Conservation (phyloP, 257 asterid species). For the Solanum sejunctum region DNA sequence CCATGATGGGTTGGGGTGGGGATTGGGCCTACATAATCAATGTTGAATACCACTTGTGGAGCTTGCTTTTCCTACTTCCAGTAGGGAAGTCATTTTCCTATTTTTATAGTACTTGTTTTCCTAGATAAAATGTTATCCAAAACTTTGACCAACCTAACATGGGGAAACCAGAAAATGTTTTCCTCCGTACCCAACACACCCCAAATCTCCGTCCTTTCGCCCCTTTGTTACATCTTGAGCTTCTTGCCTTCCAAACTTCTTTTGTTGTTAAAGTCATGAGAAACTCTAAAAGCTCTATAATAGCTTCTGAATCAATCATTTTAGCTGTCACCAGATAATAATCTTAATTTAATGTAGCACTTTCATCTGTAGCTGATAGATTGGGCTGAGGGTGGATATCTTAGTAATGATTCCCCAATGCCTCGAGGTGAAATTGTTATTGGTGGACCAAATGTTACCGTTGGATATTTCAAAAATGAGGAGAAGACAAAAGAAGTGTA, state of each 20-base stretch:
- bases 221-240: neutral
- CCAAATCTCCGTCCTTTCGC: neutral
- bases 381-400: constrained; percentile 95
- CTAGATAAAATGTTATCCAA: neutral
- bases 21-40: neutral
- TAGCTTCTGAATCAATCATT: neutral
- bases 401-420: constrained; percentile 64
- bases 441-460: constrained; percentile 91
- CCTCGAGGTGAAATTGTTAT: constrained; percentile 89
- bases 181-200: too few species aligned
- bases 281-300: neutral
- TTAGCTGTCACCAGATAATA: neutral
- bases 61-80: neutral
- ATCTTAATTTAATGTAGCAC: neutral
- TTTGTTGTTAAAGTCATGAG: neutral
- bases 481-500: constrained; percentile 84
- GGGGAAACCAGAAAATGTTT: neutral
- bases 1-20: neutral
- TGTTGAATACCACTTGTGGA: neutral
- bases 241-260: neutral
- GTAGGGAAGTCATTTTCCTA: neutral
- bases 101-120: neutral
- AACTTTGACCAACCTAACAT: neutral
- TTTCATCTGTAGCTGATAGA: constrained; percentile 57
- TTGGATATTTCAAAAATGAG: constrained; percentile 85